phyloP scores from a whole-genome alignment of 352 stramenopile species.

The Phytopythium oedochilum region DNA sequence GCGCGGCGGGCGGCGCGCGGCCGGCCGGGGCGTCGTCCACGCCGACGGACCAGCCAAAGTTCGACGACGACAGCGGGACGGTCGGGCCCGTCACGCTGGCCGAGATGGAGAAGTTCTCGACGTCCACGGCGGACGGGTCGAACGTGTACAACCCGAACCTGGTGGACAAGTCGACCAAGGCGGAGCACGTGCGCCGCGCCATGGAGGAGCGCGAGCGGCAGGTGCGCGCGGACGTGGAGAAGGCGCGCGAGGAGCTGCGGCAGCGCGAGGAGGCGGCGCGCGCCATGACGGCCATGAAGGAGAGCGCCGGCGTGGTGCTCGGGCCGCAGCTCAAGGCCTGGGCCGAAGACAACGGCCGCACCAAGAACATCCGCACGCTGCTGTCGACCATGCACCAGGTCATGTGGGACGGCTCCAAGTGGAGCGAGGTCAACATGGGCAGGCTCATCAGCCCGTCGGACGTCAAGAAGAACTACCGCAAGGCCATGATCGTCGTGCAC shows the following conservation, averaged over 20 bases:
- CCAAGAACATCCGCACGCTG: constrained; percentile 90
- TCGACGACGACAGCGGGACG: constrained; percentile 75
- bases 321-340: constrained; percentile 75
- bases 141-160: constrained; percentile 86
- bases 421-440: constrained; percentile 87
- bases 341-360: constrained; percentile 82
- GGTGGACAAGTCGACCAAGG: constrained; percentile 83
- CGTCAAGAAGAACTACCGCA: constrained; percentile 90
- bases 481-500: constrained; percentile 92
- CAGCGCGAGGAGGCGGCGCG: constrained; percentile 57
- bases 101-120: constrained; percentile 69
- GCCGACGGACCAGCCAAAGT: constrained; percentile 48
- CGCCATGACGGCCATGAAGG: constrained; percentile 66
- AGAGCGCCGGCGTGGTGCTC: constrained; percentile 42
- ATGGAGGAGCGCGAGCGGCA: constrained; percentile 81
- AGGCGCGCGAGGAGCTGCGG: constrained; percentile 64
- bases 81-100: constrained; percentile 78
- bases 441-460: constrained; percentile 88
- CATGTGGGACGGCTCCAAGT: constrained; percentile 89
- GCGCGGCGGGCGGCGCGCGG: constrained; percentile 1
- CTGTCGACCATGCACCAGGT: constrained; percentile 90
- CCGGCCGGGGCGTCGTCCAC: neutral
- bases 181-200: constrained; percentile 63
- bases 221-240: constrained; percentile 66
- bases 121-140: constrained; percentile 66